A percentile compares a stretch with the other conserved stretches of the same genome.
These are phyloP conservation scores for Trichoderma sp. DNA, from an alignment of 2,329 filamentous ascomycete species.

Conservation along the genomic window DNA sequence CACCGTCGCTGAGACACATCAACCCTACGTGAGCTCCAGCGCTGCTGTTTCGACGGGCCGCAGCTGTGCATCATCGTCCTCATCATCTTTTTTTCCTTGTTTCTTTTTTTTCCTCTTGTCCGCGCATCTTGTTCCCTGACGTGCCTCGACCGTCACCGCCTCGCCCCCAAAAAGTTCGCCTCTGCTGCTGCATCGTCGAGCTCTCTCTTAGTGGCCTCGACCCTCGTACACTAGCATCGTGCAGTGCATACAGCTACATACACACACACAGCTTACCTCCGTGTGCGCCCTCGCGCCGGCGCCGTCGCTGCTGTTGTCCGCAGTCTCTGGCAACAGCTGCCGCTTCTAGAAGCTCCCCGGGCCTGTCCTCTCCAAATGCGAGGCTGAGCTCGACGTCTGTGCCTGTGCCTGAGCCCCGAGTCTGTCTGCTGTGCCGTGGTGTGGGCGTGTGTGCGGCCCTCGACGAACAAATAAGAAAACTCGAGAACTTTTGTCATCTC, in stretches of 20 bases:
- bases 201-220: background rate
- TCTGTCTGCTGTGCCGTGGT: background rate
- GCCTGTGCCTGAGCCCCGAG: background rate
- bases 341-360: constrained; percentile 14
- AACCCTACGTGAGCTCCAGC: background rate
- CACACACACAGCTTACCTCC: background rate
- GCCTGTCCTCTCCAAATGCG: constrained; percentile 4
- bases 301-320: background rate
- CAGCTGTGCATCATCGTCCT: constrained; percentile 7
- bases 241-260: background rate
- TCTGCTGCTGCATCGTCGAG: constrained; percentile 5
- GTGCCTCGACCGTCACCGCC: background rate
- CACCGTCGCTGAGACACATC: constrained; percentile 8
- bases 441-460: constrained; percentile 10
- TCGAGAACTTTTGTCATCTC: constrained; percentile 12
- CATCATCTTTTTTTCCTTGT: background rate
- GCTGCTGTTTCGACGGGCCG: background rate
- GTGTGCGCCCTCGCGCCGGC: constrained; percentile 16
- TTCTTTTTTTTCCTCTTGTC: background rate
- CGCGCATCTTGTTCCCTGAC: background rate
- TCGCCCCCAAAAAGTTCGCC: background rate
- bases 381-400: constrained; percentile 16
- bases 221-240: background rate
- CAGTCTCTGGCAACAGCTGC: constrained; percentile 10
- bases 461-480: background rate